Evolutionary conservation across 2,329 filamentous ascomycete species (phyloP), one percentile per base, ranked within the genome.

Genomic region (Sclerotiophoma versabilis): DNA sequence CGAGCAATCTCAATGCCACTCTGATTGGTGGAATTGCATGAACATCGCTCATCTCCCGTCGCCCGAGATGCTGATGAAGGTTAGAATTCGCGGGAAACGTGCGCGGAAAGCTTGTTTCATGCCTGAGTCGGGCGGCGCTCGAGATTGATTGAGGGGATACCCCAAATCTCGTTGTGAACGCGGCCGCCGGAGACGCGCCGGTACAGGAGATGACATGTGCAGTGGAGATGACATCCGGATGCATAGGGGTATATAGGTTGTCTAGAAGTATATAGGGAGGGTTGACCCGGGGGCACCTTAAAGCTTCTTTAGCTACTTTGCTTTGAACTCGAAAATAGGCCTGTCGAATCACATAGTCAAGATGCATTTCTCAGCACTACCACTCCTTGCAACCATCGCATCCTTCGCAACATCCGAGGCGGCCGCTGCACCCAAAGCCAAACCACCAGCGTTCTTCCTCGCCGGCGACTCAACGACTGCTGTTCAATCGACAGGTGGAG

Each of bases 391-490:
- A 23, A 49, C 51, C 7, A 45, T 54, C 14, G 44, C 45, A 29
- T 3, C 51, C 7, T 45, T 49, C 4, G 11, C 46, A 20, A 12
- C 45, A 11, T 29, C 46, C n/a, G n/a, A n/a, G 30, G 39, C 34
- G 26, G 14, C 42, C 14, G 51, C 51, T 34, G 51, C 51, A 17
- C 39, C 51, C 3, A 49, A 34, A 19, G 20, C 25, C 10, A 66
- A 61, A 26, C 54, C 59, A 1, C 57, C 67, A 3, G 65, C 62
- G 15, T 75, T 72, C 53, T 63, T 73, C 36, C 66, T 75, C 2
- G 69, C 72, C 9, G 73, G 73, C n/a, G 73, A 75, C 54, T 73
- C 68, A 5, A 75, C 72, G 1, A 75, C 73, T 2, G 73, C 73
- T 19, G 51, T 64, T 9, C 66, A 69, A 42, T 61, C 66, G 15